These are phyloP conservation scores for Trametes meyenii DNA, from an alignment of 768 basidiomycete species.

Conservation along the genomic window DNA sequence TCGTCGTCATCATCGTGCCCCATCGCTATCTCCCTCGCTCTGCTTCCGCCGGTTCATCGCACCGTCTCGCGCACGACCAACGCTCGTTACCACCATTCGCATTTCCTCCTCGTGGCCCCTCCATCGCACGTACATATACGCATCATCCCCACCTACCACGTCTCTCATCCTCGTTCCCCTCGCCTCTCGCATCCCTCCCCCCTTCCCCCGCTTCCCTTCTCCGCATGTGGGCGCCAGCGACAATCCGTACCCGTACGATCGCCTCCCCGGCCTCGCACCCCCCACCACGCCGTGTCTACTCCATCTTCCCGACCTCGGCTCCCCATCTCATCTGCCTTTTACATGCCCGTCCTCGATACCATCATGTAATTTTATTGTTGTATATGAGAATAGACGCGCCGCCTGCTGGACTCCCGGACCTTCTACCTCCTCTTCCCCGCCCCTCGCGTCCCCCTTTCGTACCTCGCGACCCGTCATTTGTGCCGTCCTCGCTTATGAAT, in stretches of 20 bases:
- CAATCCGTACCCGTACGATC: no score
- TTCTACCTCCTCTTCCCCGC: neutral
- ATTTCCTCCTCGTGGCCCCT: neutral
- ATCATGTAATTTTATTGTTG: slow-evolving; percentile 18
- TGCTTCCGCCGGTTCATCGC: neutral
- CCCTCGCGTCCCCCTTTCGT: neutral
- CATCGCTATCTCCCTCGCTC: neutral
- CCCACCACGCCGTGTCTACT: no score
- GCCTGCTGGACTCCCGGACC: neutral
- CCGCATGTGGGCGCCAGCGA: neutral
- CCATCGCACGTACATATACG: slow-evolving; percentile 15
- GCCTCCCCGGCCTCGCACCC: no score
- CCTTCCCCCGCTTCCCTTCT: neutral
- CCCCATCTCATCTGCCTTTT: neutral
- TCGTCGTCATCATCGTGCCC: neutral
- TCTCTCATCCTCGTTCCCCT: neutral
- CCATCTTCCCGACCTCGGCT: neutral
- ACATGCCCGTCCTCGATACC: slow-evolving; percentile 7
- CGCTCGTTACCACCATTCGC: neutral
- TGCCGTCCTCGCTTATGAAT: no score
- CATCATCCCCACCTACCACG: neutral
- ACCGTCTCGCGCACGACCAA: neutral
- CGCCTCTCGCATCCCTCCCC: neutral
- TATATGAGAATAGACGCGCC: slow-evolving; percentile 14
- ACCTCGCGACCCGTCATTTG: no score